phyloP scores from a whole-genome alignment of 805 yeast genomes.

The Kuraishia piskuri region DNA sequence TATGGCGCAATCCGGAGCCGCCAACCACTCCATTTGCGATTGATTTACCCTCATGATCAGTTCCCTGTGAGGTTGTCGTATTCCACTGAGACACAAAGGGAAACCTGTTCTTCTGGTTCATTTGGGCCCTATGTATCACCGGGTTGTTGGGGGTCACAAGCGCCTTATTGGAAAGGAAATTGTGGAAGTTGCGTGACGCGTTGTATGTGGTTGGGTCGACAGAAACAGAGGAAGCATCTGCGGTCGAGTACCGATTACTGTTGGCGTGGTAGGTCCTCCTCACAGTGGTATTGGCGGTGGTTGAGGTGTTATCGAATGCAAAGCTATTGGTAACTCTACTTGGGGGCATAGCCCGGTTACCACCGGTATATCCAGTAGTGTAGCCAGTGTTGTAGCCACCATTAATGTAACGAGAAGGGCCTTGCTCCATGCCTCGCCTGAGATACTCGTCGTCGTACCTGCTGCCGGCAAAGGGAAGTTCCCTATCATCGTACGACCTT shows the following conservation, averaged over 20 bases:
- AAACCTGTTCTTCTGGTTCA: not conserved
- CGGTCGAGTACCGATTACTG: too few species aligned
- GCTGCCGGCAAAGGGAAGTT: not conserved
- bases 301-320: not conserved
- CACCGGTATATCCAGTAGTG: not conserved
- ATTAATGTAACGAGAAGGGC: too few species aligned
- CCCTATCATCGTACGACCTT: not conserved
- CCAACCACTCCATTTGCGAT: not conserved
- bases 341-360: not conserved
- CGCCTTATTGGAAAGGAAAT: not conserved
- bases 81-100: not conserved
- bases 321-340: not conserved
- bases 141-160: not conserved
- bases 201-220: not conserved
- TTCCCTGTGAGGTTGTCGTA: not conserved
- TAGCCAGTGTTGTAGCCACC: too few species aligned
- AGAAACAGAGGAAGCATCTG: not conserved
- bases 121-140: not conserved
- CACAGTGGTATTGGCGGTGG: not conserved
- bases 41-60: not conserved
- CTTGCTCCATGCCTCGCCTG: not conserved
- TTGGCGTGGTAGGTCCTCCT: not conserved
- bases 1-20: not conserved
- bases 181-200: not conserved
- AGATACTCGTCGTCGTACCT: not conserved